Evolutionary conservation across 2,329 filamentous ascomycete species (phyloP), one percentile per base, ranked within the genome.

Genomic region (Clonostachys rosea): DNA sequence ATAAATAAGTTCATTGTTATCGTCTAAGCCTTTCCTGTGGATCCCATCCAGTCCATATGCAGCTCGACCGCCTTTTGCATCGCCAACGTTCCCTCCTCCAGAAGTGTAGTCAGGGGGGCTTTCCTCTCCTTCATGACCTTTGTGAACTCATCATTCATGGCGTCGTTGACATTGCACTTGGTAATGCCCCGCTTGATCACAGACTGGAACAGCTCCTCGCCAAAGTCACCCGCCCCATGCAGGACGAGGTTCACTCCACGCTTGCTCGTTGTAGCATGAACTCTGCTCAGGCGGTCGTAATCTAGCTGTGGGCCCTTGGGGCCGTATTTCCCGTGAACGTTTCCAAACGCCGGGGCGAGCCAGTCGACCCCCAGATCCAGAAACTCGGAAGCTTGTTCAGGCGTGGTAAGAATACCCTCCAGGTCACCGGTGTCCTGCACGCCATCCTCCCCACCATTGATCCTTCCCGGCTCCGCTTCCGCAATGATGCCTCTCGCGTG

Each of bases 321-420:
- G 7, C 50, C 50, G 36, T 95, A 52, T 12, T 34, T 16, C 8
- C 86, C 86, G 65, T 89, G 86, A 42, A 89, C 82, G 57, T 89
- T 89, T 7, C 86, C 86, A 64, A 89, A 87, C 1, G 84, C 84
- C 1, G 86, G 86, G 6, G 86, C 86, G 16, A 89, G 67, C 71
- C 83, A 86, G 57, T 89, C 83, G 58, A 89, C 86, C 1, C 85
- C 86, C 18, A 83, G 86, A 3, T 70, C 76, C 10, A 87, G 77
- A 56, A 89, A 89, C 56, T 87, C 81, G 52, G 81, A 74, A 11
- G 83, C 84, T 65, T 89, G 79, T 54, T 86, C 84, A 0, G 80
- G 76, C 1, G 83, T 88, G 0, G 85, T 89, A 52, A 88, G 52
- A 62, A 65, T 44, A 54, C 74, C 59, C 69, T 71, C 57, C 51